Evolutionary conservation across 179 eudicot species (phyloP).

Genomic region (Beta lomatogona): DNA sequence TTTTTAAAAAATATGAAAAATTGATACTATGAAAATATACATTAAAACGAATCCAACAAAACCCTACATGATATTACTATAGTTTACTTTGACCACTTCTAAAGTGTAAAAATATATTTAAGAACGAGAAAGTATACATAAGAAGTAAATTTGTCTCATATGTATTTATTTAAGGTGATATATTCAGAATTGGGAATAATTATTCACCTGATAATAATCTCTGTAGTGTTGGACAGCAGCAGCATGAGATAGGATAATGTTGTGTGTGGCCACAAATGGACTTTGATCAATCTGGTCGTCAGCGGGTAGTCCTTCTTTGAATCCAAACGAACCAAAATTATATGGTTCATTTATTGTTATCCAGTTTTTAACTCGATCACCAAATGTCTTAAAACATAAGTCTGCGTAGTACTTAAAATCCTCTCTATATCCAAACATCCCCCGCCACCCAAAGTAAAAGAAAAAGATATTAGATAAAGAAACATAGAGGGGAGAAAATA

Average conservation of each 20-base stretch:
- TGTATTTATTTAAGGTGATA: too few relatives aligned
- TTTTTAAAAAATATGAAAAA: too few relatives aligned
- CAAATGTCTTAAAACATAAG: background rate
- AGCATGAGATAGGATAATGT: conserved; percentile 2
- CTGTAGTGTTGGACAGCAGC: background rate
- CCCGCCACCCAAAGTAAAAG: too few relatives aligned
- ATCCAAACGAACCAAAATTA: conserved; percentile 2
- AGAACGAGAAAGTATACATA: too few relatives aligned
- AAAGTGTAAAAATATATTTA: too few relatives aligned
- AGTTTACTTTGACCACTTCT: too few relatives aligned
- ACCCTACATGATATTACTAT: too few relatives aligned
- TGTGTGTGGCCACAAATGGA: conserved; percentile 4
- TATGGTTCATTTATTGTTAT: conserved; percentile 2
- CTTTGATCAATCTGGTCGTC: background rate
- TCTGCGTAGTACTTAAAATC: background rate
- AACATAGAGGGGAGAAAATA: too few relatives aligned
- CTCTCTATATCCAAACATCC: background rate
- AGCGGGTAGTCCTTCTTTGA: background rate
- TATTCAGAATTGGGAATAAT: too few relatives aligned
- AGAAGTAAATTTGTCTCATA: background rate
- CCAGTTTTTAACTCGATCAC: background rate
- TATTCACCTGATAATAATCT: background rate
- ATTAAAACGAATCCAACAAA: too few relatives aligned
- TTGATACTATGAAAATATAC: too few relatives aligned
- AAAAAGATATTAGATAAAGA: too few relatives aligned